Evolutionary conservation across 2,329 filamentous ascomycete species (phyloP), one percentile per base, ranked within the genome.

Genomic region (Neofusicoccum parvum): DNA sequence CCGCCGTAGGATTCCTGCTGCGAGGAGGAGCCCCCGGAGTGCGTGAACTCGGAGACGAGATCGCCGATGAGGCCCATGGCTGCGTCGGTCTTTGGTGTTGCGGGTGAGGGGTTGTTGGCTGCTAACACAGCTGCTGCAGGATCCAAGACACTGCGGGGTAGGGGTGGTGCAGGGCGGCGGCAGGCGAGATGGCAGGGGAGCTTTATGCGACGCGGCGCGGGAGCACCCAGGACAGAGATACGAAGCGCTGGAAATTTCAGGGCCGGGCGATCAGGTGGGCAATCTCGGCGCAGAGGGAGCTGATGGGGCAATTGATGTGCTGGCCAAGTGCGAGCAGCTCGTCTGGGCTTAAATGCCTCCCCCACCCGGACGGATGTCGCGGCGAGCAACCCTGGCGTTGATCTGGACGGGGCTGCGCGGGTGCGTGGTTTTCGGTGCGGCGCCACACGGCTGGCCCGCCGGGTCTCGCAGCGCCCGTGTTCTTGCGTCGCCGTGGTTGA

Each of bases 31-130:
- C 23, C 32, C 15, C 54, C 43, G 14, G 43, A 45, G 51, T 65
- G 53, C 34, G 53, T 50, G 43, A 65, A 59, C 49, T 65, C 63
- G 63, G 62, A 65, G 9, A 56, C 50, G 41, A 65, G 51, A 20
- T 65, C 63, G 10, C 32, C 15, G 63, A 65, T 39, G 36, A 65
- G 46, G 20, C 63, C 63, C 63, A 65, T 65, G 48, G 14, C 20
- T 23, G 20, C 20, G 20, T 63, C 27, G 37, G 11, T 51, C 15
- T 9, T 11, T 48, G 27, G 27, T 41, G 12, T 41, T 6, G 17
- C 32, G 36, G 23, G 53, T 3, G 23, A 17, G 32, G n/a, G 11
- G 10, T 9, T n/a, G 15, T 9, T 37, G 15, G 50, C 17, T 14
- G 20, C 20, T 23, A 23, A 20, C 46, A 27, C 46, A 49, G 46